Percentiles rank a stretch among this genome's conserved stretches.
phyloP scores from a whole-genome alignment of 805 yeast species.

The Barnettozyma siamensis region DNA sequence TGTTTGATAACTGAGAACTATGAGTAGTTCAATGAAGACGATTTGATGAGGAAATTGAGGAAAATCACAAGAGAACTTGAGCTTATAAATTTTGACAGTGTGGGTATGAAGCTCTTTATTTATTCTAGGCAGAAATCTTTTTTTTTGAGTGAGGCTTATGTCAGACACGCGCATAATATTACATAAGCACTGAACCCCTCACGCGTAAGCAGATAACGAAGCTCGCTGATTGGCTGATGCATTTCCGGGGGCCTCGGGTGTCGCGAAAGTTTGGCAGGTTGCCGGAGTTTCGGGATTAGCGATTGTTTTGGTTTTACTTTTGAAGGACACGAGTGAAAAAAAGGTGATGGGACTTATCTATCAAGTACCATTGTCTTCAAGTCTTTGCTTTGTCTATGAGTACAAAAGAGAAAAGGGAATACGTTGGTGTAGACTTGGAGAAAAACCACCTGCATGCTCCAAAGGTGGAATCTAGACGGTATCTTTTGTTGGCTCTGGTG shows the following conservation, averaged over 20 bases:
- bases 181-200: neutral
- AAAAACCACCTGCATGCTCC: slow-evolving; percentile 10
- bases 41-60: too few relatives aligned
- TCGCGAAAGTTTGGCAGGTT: too few relatives aligned
- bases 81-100: neutral
- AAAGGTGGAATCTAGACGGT: neutral
- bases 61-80: too few relatives aligned
- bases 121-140: neutral
- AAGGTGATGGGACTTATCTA: too few relatives aligned
- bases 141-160: neutral
- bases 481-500: slow-evolving; percentile 10
- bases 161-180: neutral
- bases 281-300: too few relatives aligned
- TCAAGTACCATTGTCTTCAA: too few relatives aligned
- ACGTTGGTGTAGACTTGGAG: slow-evolving; percentile 13
- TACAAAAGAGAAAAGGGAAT: neutral
- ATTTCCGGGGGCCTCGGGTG: too few relatives aligned
- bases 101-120: neutral
- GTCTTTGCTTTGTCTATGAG: too few relatives aligned
- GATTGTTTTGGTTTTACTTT: too few relatives aligned
- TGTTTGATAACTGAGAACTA: too few relatives aligned
- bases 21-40: too few relatives aligned
- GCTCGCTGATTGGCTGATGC: slow-evolving; percentile 2
- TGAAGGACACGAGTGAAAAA: too few relatives aligned
- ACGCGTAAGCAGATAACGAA: slow-evolving; percentile 6